Percentiles rank a stretch among this genome's conserved stretches.
Evolutionary conservation across 495 filamentous ascomycete genomes (phyloP).

Genomic region (Pseudoneurospora amorphoporcata): DNA sequence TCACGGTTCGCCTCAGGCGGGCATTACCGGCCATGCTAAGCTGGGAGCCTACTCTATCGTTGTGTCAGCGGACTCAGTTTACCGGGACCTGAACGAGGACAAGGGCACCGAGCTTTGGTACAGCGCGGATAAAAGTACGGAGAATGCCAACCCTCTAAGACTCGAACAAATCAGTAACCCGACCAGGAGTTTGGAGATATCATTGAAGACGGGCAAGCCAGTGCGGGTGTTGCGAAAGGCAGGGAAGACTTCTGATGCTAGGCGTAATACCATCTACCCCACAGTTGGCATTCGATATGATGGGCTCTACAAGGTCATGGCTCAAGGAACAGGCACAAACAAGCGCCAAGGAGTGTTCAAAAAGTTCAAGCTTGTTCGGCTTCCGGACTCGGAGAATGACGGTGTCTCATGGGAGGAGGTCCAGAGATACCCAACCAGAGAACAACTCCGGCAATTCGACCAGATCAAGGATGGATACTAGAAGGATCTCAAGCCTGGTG

Average conservation of each 20-base stretch:
- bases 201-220: constrained; percentile 12
- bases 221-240: constrained; percentile 40
- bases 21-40: constrained; percentile 32
- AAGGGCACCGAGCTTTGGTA: constrained; percentile 35
- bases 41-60: constrained; percentile 38
- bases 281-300: constrained; percentile 40
- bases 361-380: constrained; percentile 33
- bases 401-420: neutral
- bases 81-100: constrained; percentile 37
- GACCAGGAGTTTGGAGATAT: constrained; percentile 28
- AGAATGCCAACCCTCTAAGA: constrained; percentile 12
- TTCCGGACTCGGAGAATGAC: constrained; percentile 14
- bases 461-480: constrained; percentile 5
- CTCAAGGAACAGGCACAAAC: constrained; percentile 1
- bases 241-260: constrained; percentile 9
- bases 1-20: constrained; percentile 33
- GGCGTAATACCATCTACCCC: constrained; percentile 11
- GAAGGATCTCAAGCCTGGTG: neutral
- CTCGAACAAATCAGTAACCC: constrained; percentile 14
- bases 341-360: constrained; percentile 23
- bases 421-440: neutral
- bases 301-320: constrained; percentile 37
- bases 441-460: neutral
- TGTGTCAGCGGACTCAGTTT: constrained; percentile 26
- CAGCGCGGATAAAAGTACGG: constrained; percentile 29